Conservation (phyloP, 805 yeast genomes). For the Kuraishia ogatae region DNA sequence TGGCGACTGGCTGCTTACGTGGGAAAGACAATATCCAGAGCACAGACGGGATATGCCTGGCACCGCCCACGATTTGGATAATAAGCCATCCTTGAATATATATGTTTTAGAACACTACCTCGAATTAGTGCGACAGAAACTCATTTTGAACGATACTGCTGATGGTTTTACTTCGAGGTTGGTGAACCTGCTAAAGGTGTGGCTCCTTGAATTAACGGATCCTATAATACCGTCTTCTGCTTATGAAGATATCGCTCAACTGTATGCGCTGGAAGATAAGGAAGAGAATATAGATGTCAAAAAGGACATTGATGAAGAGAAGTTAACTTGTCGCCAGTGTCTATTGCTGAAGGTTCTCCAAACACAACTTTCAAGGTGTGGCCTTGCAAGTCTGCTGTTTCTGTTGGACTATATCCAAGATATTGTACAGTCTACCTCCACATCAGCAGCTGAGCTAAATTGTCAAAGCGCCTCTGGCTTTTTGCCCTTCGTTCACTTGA, state of each 20-base stretch:
- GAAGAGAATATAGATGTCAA: too few relatives aligned
- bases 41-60: neutral
- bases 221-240: slow-evolving; percentile 2
- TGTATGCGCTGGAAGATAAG: neutral
- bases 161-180: neutral
- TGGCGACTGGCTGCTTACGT: neutral
- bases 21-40: neutral
- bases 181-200: slow-evolving; percentile 1
- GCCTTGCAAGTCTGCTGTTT: neutral
- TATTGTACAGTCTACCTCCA: too few relatives aligned
- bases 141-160: neutral
- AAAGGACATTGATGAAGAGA: neutral
- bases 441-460: neutral
- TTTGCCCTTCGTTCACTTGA: neutral
- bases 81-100: neutral
- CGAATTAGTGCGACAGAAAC: neutral
- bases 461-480: neutral
- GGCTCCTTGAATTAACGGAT: slow-evolving; percentile 4
- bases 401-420: neutral
- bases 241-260: neutral
- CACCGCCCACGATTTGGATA: too few relatives aligned
- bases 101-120: neutral
- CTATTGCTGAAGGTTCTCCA: neutral
- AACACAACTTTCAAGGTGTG: neutral
- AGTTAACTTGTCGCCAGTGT: neutral